Evolutionary conservation across 2,329 filamentous ascomycete genomes (phyloP).

Genomic region (Taxawa tesnikishii): DNA sequence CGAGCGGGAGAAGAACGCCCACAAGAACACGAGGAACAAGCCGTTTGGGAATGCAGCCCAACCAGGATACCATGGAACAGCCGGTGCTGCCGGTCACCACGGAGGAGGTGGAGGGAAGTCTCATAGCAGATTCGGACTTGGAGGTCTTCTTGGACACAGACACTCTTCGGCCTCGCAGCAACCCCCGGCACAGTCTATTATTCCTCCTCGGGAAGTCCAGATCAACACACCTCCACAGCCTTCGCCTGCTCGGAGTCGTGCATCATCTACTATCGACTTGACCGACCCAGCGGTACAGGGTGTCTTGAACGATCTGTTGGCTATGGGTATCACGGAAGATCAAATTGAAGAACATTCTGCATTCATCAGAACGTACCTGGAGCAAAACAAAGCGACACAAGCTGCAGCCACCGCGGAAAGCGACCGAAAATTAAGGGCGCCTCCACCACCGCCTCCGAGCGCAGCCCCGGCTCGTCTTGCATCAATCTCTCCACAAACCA

Average conservation of each 20-base stretch:
- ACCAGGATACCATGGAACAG: constrained; percentile 16
- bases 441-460: constrained; percentile 50
- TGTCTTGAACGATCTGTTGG: constrained; percentile 46
- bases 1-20: constrained; percentile 89
- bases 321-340: constrained; percentile 57
- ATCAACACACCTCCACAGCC: constrained; percentile 19
- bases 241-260: constrained; percentile 7
- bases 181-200: constrained; percentile 34
- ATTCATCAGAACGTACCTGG: constrained; percentile 56
- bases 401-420: constrained; percentile 31
- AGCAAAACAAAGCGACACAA: constrained; percentile 46
- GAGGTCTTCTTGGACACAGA: constrained; percentile 37
- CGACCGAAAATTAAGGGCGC: constrained; percentile 40
- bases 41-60: constrained; percentile 47
- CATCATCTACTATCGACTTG: constrained; percentile 42
- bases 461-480: constrained; percentile 27
- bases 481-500: constrained; percentile 48
- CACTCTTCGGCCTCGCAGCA: constrained; percentile 29
- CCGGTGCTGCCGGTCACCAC: constrained; percentile 18
- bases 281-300: constrained; percentile 50
- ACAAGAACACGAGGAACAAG: constrained; percentile 69
- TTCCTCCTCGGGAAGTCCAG: constrained; percentile 30
- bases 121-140: constrained; percentile 40
- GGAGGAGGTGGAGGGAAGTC: constrained; percentile 15
- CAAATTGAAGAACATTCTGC: constrained; percentile 55